Evolutionary conservation across 192 early-diverging fungal genomes (phyloP), one percentile per base, ranked within the genome.

Genomic region (Obelidium mucronatum): DNA sequence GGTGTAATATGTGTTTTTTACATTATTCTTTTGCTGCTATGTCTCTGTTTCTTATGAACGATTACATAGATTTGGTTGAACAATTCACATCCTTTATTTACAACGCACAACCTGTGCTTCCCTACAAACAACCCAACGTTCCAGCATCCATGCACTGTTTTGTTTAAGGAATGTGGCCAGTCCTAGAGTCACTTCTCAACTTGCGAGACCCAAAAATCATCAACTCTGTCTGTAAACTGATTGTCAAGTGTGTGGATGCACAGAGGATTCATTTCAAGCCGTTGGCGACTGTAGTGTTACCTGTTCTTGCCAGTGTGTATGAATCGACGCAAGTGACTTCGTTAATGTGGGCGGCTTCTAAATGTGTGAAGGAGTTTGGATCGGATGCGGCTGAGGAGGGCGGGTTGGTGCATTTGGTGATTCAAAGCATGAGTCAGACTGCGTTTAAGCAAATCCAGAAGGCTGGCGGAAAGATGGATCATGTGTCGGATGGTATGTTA

Each of bases 261-360:
- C 93, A 92, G 61, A 67, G 80, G 42, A 52, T 71, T 8, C 79
- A 88, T 56, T 87, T 94, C 69, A 53, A 78, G 0, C 85, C 90
- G 13, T 68, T 93, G 4, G 63, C 93, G 15, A 84, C 82, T 0
- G 76, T 79, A 37, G 81, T 94, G 19, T 80, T 91, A 80, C 85
- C 92, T 26, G 80, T 85, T 11, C 66, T 94, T 2, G 90, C 92
- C 22, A 78, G 63, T 59, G 84, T 84, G n/a, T 97, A 93, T 82
- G 85, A 89, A 63, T 83, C 85, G 63, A 91, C 91, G 2, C 85
- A 87, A 0, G 39, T 88, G 30, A 79, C 91, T 39, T 88, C 86
- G 40, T 94, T 95, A 72, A 80, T 98, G 59, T 98, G 97, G 97
- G 88, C 93, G 1, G 84, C 90, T 31, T 79, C 80, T 3, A 86